Conservation (phyloP, 2,329 filamentous ascomycete species). For the Chaetomiaceae sp. region DNA sequence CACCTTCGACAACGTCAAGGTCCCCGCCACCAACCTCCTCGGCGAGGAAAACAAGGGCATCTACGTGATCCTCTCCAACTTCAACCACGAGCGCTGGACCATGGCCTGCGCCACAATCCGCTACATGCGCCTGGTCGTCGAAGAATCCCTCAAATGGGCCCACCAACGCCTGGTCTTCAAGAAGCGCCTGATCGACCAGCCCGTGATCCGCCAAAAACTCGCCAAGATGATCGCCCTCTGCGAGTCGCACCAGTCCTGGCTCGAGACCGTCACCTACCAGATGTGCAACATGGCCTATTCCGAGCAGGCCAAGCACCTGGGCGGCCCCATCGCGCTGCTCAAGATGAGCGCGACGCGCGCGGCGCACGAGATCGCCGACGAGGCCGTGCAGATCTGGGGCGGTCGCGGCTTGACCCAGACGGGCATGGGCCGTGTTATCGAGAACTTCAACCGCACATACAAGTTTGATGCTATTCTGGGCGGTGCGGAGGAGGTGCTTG, state of each 20-base stretch:
- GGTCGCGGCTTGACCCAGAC: conserved; percentile 74
- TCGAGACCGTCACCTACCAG: conserved; percentile 79
- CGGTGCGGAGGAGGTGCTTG: conserved; percentile 77
- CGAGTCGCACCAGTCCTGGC: conserved; percentile 80
- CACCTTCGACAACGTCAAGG: conserved; percentile 82
- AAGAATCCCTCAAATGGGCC: conserved; percentile 83
- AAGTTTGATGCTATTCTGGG: conserved; percentile 73
- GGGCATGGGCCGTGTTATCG: conserved; percentile 77
- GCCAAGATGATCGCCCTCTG: conserved; percentile 81
- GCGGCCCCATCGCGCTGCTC: conserved; percentile 75
- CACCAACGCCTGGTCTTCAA: conserved; percentile 82
- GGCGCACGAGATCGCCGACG: conserved; percentile 78
- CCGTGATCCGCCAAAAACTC: conserved; percentile 79
- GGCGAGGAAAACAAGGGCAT: conserved; percentile 84
- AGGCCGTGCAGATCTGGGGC: conserved; percentile 81
- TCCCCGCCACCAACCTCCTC: conserved; percentile 71
- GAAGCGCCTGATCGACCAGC: conserved; percentile 77
- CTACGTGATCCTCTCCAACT: conserved; percentile 77
- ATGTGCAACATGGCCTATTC: conserved; percentile 82
- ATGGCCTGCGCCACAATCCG: conserved; percentile 66
- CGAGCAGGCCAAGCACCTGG: conserved; percentile 68
- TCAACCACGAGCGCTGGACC: conserved; percentile 81
- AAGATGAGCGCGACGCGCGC: conserved; percentile 74
- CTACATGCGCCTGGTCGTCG: conserved; percentile 62
- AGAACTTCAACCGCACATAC: conserved; percentile 80